These are phyloP conservation scores for Metschnikowia kunwiensis DNA, from an alignment of 805 yeast species.

Conservation along the genomic window DNA sequence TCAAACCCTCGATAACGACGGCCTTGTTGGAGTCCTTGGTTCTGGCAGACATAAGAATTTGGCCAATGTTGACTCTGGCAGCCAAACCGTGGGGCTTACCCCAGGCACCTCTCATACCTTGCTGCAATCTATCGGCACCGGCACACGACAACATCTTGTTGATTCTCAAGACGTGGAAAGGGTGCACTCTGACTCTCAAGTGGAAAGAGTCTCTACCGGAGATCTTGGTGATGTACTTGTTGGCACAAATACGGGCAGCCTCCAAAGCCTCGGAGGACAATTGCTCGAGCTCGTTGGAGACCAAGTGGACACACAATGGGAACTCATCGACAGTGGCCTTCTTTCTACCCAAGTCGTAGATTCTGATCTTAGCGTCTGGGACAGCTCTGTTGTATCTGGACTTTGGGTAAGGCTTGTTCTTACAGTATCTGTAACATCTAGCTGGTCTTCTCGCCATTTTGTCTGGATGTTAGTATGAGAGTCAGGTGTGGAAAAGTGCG, in stretches of 20 bases:
- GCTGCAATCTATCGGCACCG: slow-evolving; percentile 99
- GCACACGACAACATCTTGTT: slow-evolving; percentile 99
- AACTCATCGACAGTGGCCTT: slow-evolving; percentile 99
- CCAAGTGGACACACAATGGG: slow-evolving; percentile 99
- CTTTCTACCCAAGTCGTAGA: slow-evolving; percentile 99
- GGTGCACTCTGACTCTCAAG: slow-evolving; percentile 99
- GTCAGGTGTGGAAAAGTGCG: background rate
- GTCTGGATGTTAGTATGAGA: slow-evolving; percentile 35
- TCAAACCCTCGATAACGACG: slow-evolving; percentile 96
- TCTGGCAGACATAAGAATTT: slow-evolving; percentile 96
- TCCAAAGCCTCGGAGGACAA: slow-evolving; percentile 99
- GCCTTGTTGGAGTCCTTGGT: slow-evolving; percentile 98
- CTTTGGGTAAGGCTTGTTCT: slow-evolving; percentile 99
- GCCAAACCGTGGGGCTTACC: slow-evolving; percentile 99
- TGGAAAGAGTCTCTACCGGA: slow-evolving; percentile 99
- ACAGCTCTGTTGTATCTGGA: slow-evolving; percentile 99
- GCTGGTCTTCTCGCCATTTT: slow-evolving; percentile 99
- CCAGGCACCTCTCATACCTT: slow-evolving; percentile 99
- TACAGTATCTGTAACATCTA: slow-evolving; percentile 99
- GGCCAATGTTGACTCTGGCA: slow-evolving; percentile 98
- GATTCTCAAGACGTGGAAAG: slow-evolving; percentile 99
- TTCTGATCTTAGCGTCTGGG: slow-evolving; percentile 99
- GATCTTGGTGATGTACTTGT: slow-evolving; percentile 97
- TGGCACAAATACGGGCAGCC: slow-evolving; percentile 99
- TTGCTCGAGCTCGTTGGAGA: slow-evolving; percentile 99